Percentiles rank a stretch among this genome's conserved stretches.
Evolutionary conservation across 2,329 filamentous ascomycete genomes (phyloP).

Genomic region (Zymoseptoria pseudotritici): DNA sequence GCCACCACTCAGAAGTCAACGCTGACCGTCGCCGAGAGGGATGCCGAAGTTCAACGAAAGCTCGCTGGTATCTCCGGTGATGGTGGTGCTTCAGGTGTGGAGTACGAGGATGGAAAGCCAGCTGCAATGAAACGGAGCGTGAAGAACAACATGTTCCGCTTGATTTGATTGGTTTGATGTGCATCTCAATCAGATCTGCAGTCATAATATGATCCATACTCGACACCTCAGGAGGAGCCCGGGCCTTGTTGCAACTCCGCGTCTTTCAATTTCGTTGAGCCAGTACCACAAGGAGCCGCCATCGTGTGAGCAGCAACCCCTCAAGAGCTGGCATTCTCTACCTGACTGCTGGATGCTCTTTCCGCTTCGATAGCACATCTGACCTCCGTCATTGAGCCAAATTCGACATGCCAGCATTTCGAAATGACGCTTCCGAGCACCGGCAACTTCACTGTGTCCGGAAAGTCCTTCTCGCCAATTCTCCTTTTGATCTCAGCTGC

Average conservation of each 20-base stretch:
- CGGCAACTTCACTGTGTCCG: background rate
- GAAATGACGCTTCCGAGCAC: background rate
- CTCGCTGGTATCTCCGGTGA: constrained; percentile 62
- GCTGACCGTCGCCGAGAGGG: constrained; percentile 56
- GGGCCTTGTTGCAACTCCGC: too few relatives aligned
- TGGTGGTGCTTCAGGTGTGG: constrained; percentile 62
- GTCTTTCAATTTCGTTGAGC: too few relatives aligned
- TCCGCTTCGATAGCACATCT: background rate
- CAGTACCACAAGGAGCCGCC: too few relatives aligned
- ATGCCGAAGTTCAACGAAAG: constrained; percentile 59
- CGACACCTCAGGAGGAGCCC: too few relatives aligned
- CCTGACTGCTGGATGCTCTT: background rate
- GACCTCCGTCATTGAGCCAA: background rate
- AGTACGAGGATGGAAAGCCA: constrained; percentile 67
- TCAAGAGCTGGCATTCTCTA: background rate
- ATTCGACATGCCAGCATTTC: background rate
- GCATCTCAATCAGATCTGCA: background rate
- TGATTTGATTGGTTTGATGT: constrained; percentile 43
- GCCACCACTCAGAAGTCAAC: constrained; percentile 16
- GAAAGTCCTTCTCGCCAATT: background rate
- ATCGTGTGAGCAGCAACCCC: too few relatives aligned
- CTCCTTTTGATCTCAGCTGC: background rate
- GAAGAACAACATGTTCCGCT: constrained; percentile 69
- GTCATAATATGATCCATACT: background rate
- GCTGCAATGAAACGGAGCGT: constrained; percentile 67